phyloP scores from a whole-genome alignment of 1,284 basidiomycete species.

The Cryptococcus sp. region DNA sequence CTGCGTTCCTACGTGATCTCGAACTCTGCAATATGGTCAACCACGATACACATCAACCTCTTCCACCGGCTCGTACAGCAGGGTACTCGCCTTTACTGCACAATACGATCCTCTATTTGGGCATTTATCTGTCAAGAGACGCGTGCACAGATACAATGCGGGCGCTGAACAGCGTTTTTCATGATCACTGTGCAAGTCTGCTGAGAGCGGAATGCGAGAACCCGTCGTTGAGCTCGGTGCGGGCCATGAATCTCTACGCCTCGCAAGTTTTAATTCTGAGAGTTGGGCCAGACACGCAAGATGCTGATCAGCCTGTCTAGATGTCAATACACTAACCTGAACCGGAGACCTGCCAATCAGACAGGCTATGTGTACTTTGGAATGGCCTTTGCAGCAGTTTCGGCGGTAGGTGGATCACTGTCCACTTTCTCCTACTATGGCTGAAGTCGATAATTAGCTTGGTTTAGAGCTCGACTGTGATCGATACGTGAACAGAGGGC shows the following conservation, averaged over 20 bases:
- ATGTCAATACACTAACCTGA: conserved; percentile 1
- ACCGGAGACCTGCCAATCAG: too few relatives aligned
- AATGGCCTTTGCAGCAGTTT: too few relatives aligned
- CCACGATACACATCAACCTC: neutral
- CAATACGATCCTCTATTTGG: conserved; percentile 6
- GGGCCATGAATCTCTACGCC: conserved; percentile 17
- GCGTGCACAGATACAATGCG: conserved; percentile 6
- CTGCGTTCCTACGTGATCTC: conserved; percentile 14
- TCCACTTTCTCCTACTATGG: too few relatives aligned
- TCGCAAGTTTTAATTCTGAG: conserved; percentile 11
- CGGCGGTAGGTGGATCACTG: too few relatives aligned
- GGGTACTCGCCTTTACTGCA: conserved; percentile 17
- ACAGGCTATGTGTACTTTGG: too few relatives aligned
- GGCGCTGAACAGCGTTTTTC: conserved; percentile 1
- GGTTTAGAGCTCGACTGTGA: conserved; percentile 4
- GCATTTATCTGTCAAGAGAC: conserved; percentile 4
- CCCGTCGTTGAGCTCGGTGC: conserved; percentile 11
- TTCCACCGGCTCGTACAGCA: conserved; percentile 6
- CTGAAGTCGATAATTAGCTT: too few relatives aligned
- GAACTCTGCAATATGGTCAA: conserved; percentile 7
- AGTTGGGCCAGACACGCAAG: neutral
- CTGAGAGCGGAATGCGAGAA: conserved; percentile 9
- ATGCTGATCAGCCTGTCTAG: neutral
- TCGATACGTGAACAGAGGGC: conserved; percentile 13
- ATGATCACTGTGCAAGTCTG: conserved; percentile 9